Conservation (phyloP, 2,329 filamentous ascomycete species). For the Phialophora verrucosa region DNA sequence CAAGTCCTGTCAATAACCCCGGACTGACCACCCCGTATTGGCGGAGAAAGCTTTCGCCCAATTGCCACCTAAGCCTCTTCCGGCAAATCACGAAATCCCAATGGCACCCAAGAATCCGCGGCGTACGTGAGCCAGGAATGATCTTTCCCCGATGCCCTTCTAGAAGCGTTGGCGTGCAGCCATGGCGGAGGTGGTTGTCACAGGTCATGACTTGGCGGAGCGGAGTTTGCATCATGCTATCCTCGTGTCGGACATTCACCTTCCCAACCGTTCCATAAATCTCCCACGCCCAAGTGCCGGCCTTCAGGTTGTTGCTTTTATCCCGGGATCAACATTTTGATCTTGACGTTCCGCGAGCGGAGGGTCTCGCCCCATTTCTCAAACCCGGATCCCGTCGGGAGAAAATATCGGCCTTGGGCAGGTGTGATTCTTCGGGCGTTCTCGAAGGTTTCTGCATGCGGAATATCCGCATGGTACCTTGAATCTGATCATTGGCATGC, state of each 20-base stretch:
- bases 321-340: not conserved
- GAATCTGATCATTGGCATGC: not conserved
- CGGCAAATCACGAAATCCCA: constrained; percentile 5
- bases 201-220: constrained; percentile 3
- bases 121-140: constrained; percentile 2
- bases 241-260: not conserved
- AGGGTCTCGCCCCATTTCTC: not conserved
- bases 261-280: not conserved
- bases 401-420: not conserved
- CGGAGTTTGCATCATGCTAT: not conserved
- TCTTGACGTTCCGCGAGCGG: not conserved
- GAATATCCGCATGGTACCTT: not conserved
- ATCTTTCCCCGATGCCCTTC: not conserved
- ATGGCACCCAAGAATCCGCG: constrained; percentile 1
- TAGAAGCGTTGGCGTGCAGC: constrained; percentile 5
- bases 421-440: not conserved
- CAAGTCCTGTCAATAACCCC: constrained; percentile 1
- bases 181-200: not conserved
- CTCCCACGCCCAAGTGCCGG: not conserved
- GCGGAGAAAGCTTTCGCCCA: constrained; percentile 1
- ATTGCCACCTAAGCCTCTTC: constrained; percentile 6
- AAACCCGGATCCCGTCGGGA: not conserved
- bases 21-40: not conserved
- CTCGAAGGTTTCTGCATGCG: constrained; percentile 3
- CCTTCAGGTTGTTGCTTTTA: not conserved